A percentile compares a stretch with the other conserved stretches of the same genome.
Evolutionary conservation across 768 basidiomycete genomes (phyloP).

Genomic region (Phaeolepiota aurea): DNA sequence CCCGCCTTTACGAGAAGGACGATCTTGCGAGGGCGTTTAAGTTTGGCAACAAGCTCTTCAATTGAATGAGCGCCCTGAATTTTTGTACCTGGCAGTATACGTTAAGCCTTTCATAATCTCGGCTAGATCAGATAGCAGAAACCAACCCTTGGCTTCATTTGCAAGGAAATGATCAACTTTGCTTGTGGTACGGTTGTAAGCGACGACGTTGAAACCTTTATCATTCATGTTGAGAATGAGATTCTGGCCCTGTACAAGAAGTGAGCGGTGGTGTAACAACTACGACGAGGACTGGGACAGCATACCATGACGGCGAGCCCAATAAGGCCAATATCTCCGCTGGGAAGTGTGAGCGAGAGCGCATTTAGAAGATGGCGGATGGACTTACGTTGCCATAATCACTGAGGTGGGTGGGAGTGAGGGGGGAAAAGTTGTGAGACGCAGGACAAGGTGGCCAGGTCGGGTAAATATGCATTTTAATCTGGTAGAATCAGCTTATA

Average conservation of each 20-base stretch:
- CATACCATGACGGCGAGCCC: constrained; percentile 97
- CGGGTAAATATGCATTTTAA: constrained; percentile 1
- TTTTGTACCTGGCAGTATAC: constrained; percentile 66
- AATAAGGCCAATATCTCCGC: constrained; percentile 97
- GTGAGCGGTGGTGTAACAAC: too few species aligned
- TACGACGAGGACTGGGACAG: constrained; percentile 15
- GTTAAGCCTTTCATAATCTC: constrained; percentile 4
- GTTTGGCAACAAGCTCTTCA: constrained; percentile 83
- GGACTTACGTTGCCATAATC: constrained; percentile 37
- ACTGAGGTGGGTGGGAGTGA: constrained; percentile 27
- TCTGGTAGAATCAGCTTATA: constrained; percentile 13
- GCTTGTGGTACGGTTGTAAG: constrained; percentile 93
- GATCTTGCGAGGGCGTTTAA: constrained; percentile 94
- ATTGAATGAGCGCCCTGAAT: constrained; percentile 92
- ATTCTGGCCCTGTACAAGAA: constrained; percentile 76
- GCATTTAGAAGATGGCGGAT: constrained; percentile 2
- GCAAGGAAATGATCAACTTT: constrained; percentile 95
- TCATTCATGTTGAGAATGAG: constrained; percentile 99
- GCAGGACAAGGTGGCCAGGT: constrained; percentile 5
- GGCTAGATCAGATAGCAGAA: constrained; percentile 13
- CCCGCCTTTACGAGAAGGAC: constrained; percentile 99
- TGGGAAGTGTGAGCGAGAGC: constrained; percentile 24
- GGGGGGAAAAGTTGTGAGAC: constrained; percentile 19
- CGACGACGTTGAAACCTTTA: constrained; percentile 96
- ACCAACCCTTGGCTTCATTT: constrained; percentile 94